Evolutionary conservation across 345 rosid species (phyloP).

Genomic region (Rubroshorea leprosula): DNA sequence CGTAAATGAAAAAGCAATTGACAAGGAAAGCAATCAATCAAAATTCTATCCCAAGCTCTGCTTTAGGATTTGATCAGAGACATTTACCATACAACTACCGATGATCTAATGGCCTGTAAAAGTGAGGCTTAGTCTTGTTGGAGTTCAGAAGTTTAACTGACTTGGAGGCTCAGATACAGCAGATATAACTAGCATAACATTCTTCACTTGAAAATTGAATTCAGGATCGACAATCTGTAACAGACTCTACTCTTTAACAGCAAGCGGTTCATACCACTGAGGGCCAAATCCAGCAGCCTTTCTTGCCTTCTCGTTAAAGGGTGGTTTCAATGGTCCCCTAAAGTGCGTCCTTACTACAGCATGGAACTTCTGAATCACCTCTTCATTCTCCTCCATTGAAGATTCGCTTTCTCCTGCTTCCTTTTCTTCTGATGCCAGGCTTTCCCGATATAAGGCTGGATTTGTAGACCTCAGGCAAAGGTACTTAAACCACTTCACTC

Average conservation of each 20-base stretch:
- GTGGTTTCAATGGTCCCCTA: conserved; percentile 93
- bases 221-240: not conserved
- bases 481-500: conserved; percentile 82
- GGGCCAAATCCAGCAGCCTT: conserved; percentile 89
- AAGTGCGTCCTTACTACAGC: conserved; percentile 58
- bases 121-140: too few species aligned
- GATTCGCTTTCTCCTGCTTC: conserved; percentile 22
- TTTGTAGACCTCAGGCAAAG: conserved; percentile 49
- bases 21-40: too few species aligned
- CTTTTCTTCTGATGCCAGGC: conserved; percentile 15
- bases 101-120: too few species aligned
- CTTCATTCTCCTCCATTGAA: conserved; percentile 32
- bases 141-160: too few species aligned
- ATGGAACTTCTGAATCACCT: conserved; percentile 60
- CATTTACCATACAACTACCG: too few species aligned
- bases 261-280: conserved; percentile 86
- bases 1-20: too few species aligned
- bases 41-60: too few species aligned
- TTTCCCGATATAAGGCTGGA: conserved; percentile 16
- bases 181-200: too few species aligned
- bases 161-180: too few species aligned
- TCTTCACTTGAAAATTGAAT: not conserved
- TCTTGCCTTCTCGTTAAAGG: conserved; percentile 84
- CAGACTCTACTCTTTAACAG: conserved; percentile 44
- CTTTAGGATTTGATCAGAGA: too few species aligned